Percentiles rank a stretch among this genome's conserved stretches.
Conservation (phyloP, 108 stramenopile genomes). For the Stephanodiscus minutulus region DNA sequence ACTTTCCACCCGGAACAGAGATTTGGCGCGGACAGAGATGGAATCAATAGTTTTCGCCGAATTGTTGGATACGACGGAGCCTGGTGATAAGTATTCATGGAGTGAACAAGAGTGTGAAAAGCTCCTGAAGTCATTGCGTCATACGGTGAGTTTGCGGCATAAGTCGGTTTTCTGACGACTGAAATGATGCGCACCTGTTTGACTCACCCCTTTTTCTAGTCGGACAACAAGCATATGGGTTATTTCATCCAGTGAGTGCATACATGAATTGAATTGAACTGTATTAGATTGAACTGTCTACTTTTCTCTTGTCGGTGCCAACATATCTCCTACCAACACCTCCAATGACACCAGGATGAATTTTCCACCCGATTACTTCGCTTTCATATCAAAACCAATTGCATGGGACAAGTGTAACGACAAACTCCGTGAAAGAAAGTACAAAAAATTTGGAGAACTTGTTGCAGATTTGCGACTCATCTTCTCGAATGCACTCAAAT, state of each 20-base stretch:
- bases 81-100: conserved; percentile 76
- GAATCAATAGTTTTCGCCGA: conserved; percentile 75
- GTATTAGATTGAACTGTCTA: too few relatives aligned
- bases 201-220: conserved; percentile 2
- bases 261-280: too few relatives aligned
- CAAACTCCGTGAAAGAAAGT: conserved; percentile 67
- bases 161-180: background rate
- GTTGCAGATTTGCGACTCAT: conserved; percentile 81
- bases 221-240: conserved; percentile 71
- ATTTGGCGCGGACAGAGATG: conserved; percentile 80
- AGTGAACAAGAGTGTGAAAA: conserved; percentile 82
- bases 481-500: conserved; percentile 85
- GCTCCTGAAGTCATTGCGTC: conserved; percentile 76
- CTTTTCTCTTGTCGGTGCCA: too few relatives aligned
- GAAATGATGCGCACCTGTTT: background rate
- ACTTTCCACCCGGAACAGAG: conserved; percentile 64
- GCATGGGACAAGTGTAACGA: conserved; percentile 76
- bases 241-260: conserved; percentile 77
- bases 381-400: conserved; percentile 84
- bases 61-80: conserved; percentile 68
- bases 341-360: too few relatives aligned
- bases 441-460: conserved; percentile 67
- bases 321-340: too few relatives aligned
- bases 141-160: conserved; percentile 27
- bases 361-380: conserved; percentile 78